phyloP scores from a whole-genome alignment of 331 rosid species.

The Phaseolus coccineus region DNA sequence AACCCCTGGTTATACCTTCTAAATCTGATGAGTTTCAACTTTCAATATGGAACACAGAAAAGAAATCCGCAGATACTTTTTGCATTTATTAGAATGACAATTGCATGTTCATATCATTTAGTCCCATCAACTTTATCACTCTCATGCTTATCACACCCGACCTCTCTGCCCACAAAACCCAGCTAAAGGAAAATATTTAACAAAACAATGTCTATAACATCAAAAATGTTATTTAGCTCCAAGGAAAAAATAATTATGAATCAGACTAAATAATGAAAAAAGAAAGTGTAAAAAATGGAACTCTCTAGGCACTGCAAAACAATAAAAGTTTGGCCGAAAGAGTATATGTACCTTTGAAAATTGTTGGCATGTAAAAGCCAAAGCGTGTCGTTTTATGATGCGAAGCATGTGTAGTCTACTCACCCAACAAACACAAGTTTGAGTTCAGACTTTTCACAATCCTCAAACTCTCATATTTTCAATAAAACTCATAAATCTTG shows the following conservation, averaged over 20 bases:
- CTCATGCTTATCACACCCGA: no score
- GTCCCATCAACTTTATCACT: constrained; percentile 15
- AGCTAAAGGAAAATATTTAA: not conserved
- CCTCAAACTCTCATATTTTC: no score
- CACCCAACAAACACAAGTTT: no score
- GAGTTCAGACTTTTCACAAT: no score
- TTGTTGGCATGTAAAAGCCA: constrained; percentile 60
- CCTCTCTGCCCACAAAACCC: not conserved
- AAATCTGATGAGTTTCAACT: not conserved
- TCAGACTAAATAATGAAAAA: not conserved
- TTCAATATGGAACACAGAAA: constrained; percentile 1
- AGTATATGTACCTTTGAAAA: not conserved
- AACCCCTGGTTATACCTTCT: no score
- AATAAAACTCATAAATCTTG: no score
- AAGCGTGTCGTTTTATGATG: constrained; percentile 62
- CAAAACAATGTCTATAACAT: no score
- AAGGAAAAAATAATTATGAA: no score
- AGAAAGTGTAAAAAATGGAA: not conserved
- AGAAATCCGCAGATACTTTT: not conserved
- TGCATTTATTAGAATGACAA: constrained; percentile 36
- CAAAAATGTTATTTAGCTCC: no score
- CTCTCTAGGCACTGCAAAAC: no score
- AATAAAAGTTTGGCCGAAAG: not conserved
- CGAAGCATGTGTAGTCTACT: not conserved
- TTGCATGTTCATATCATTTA: not conserved